phyloP scores from a whole-genome alignment of 805 yeast genomes.

The Wickerhamomyces hampshirensis region DNA sequence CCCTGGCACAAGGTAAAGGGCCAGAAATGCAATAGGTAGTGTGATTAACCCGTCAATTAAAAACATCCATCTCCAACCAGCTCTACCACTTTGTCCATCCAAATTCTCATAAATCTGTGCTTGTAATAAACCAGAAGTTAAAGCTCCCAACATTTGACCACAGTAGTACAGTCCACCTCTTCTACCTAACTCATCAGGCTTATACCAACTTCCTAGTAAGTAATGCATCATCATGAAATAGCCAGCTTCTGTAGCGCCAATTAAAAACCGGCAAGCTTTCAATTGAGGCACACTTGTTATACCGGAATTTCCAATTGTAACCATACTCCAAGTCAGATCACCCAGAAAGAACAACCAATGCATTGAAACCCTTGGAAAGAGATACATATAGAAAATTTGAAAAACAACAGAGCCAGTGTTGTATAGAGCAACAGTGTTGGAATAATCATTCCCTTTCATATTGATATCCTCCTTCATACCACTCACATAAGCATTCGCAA shows the following conservation, averaged over 20 bases:
- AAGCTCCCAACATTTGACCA: constrained; percentile 28
- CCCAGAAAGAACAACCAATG: constrained; percentile 26
- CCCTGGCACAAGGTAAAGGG: constrained; percentile 45
- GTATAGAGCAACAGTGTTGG: constrained; percentile 53
- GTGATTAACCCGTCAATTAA: constrained; percentile 53
- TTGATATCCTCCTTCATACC: constrained; percentile 54
- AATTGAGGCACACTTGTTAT: constrained; percentile 1
- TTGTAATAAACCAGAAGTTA: constrained; percentile 25
- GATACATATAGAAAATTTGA: constrained; percentile 58
- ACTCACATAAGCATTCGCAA: constrained; percentile 58
- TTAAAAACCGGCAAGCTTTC: constrained; percentile 5
- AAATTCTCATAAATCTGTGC: constrained; percentile 35
- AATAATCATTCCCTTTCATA: constrained; percentile 57
- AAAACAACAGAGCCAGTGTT: constrained; percentile 55
- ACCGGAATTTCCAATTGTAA: constrained; percentile 4
- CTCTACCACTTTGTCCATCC: constrained; percentile 35
- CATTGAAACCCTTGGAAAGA: constrained; percentile 49
- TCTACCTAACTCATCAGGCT: constrained; percentile 50
- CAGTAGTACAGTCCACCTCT: constrained; percentile 43
- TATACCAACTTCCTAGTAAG: constrained; percentile 55
- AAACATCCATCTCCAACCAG: constrained; percentile 74
- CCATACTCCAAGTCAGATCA: constrained; percentile 6
- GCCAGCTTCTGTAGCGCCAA: constrained; percentile 15
- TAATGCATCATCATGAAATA: constrained; percentile 32
- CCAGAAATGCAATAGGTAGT: constrained; percentile 39